A percentile compares a stretch with the other conserved stretches of the same genome.
Conservation (phyloP, 1,139 yeast genomes). For the Kodamaea ohmeri region DNA sequence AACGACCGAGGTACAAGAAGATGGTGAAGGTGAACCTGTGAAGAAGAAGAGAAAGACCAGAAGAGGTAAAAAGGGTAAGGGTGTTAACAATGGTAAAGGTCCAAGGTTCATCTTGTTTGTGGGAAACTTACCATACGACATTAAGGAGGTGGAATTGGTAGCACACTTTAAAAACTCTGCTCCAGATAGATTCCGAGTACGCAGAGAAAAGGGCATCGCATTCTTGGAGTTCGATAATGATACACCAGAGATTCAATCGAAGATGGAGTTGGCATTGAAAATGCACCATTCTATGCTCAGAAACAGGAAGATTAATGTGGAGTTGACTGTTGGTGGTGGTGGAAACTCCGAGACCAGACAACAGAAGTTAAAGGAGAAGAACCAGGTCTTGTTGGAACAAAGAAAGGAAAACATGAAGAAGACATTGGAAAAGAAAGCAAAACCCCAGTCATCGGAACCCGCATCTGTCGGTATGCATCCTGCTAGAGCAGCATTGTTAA, state of each 20-base stretch:
- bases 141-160: constrained; percentile 58
- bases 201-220: constrained; percentile 88
- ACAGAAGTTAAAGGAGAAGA: constrained; percentile 73
- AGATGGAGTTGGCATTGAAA: constrained; percentile 78
- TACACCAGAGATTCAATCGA: constrained; percentile 61
- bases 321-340: constrained; percentile 97
- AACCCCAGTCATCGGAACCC: constrained; percentile 19
- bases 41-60: constrained; percentile 73
- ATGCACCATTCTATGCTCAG: constrained; percentile 74
- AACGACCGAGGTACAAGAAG: constrained; percentile 19
- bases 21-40: constrained; percentile 20
- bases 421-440: constrained; percentile 24
- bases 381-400: constrained; percentile 67
- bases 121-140: constrained; percentile 85
- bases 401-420: constrained; percentile 49
- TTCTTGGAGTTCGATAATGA: constrained; percentile 79
- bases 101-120: constrained; percentile 82
- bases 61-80: constrained; percentile 71
- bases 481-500: constrained; percentile 49
- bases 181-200: constrained; percentile 74
- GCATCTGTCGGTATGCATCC: constrained; percentile 61
- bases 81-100: constrained; percentile 47
- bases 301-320: constrained; percentile 83
- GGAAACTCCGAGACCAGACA: constrained; percentile 77
- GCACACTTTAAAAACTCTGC: constrained; percentile 72